These are phyloP conservation scores for Epichloe elymi DNA, from an alignment of 2,329 filamentous ascomycete species.

Conservation along the genomic window DNA sequence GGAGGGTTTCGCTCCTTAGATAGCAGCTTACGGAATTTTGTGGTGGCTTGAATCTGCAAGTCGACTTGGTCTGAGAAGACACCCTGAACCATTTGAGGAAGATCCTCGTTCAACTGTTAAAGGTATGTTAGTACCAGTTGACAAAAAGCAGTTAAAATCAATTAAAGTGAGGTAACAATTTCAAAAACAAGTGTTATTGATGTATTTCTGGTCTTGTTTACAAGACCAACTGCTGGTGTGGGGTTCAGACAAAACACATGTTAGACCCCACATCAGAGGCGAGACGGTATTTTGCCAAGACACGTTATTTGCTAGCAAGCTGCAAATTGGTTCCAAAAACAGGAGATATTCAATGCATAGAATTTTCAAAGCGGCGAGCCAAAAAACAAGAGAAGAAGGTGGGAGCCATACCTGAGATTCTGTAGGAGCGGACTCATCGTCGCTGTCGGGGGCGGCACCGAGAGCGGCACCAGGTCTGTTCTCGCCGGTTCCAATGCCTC, in stretches of 20 bases:
- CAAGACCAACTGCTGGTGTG: constrained; percentile 15
- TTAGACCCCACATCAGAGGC: constrained; percentile 19
- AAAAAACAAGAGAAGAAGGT: background rate
- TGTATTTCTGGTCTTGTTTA: background rate
- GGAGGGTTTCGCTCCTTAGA: constrained; percentile 98
- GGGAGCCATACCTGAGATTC: constrained; percentile 70
- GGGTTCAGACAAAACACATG: constrained; percentile 16
- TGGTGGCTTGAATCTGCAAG: constrained; percentile 90
- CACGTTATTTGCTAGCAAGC: background rate
- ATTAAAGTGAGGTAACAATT: background rate
- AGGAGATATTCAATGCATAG: background rate
- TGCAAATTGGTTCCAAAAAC: background rate
- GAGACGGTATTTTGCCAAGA: constrained; percentile 4
- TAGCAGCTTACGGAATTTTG: constrained; percentile 94
- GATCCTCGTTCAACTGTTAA: constrained; percentile 80
- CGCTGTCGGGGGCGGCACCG: constrained; percentile 85
- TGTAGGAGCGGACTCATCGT: constrained; percentile 89
- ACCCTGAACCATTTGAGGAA: constrained; percentile 93
- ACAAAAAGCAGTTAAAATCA: constrained; percentile 5
- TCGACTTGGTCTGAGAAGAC: constrained; percentile 99
- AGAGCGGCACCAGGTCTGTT: constrained; percentile 69
- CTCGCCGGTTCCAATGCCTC: constrained; percentile 78
- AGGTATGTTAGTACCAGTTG: constrained; percentile 12
- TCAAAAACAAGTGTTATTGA: no score
- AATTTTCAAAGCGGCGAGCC: background rate